These are phyloP conservation scores for Fennellomyces sp. DNA, from an alignment of 371 early-diverging fungal genomes.

Conservation along the genomic window DNA sequence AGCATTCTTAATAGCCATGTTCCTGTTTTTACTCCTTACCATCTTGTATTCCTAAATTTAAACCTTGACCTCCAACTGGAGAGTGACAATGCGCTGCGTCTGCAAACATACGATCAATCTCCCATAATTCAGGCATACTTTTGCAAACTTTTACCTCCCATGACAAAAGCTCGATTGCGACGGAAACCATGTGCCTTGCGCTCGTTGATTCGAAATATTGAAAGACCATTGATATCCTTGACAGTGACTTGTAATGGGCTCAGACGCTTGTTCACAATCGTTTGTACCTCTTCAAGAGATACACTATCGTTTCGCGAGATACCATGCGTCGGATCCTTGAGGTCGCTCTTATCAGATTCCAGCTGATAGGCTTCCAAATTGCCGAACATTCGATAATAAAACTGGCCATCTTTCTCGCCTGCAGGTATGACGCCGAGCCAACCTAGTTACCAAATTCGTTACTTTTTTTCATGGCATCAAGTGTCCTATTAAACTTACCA, in stretches of 20 bases:
- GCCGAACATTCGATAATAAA: slow-evolving; percentile 1
- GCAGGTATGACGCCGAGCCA: slow-evolving; percentile 10
- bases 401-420: slow-evolving; percentile 1
- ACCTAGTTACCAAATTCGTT: neutral
- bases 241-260: slow-evolving; percentile 5
- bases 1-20: neutral
- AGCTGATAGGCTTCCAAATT: slow-evolving; percentile 12
- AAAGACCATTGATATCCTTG: slow-evolving; percentile 15
- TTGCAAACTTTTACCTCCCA: slow-evolving; percentile 31
- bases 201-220: slow-evolving; percentile 44
- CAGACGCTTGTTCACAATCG: slow-evolving; percentile 1
- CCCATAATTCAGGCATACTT: too few species aligned
- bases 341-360: slow-evolving; percentile 3
- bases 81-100: slow-evolving; percentile 55
- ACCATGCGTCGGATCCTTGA: slow-evolving; percentile 7
- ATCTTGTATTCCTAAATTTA: slow-evolving; percentile 48
- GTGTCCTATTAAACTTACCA: neutral
- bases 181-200: slow-evolving; percentile 46
- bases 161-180: slow-evolving; percentile 33
- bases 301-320: neutral
- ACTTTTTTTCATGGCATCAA: neutral
- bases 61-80: slow-evolving; percentile 43
- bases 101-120: neutral
- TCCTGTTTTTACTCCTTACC: slow-evolving; percentile 21
- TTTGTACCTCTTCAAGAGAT: slow-evolving; percentile 7